Base-by-base conservation (phyloP, 371 early-diverging fungal species). In the Apophysomyces ossiformis region DNA sequence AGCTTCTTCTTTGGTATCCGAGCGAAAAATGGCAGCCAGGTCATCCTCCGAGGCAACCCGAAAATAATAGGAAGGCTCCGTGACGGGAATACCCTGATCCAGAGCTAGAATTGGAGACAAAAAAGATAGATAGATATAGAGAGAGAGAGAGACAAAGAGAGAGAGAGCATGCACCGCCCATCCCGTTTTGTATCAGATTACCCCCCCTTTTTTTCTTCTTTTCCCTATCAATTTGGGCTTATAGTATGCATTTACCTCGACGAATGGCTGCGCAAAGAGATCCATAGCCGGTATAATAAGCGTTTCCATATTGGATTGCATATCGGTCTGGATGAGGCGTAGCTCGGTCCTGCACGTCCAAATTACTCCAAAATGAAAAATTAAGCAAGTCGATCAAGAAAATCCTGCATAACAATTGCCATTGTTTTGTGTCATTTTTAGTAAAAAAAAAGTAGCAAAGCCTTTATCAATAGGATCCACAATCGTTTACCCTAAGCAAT, bases 291-390 rank as follows among this genome's bases (percentile, higher is more conserved):
- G 86, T 88, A 69, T 95, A 93, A n/a, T 69, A 38, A 9, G 57
- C 60, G 9, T 85, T 90, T 7, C 88, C 67, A 57, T 85, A 87
- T 0, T 69, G 61, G n/a, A 95, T 87, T 2, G 88, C 81, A 75
- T 89, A 93, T 18, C 87, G 74, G 7, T 84, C 82, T 8, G 79
- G 85, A 61, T 85, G 83, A 2, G 79, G 83, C 1, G 69, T 67
- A 1, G 77, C 77, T 7, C 81, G 78, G 67, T 87, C 86, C 11
- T 70, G 76, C 12, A 69, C 71, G 38, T 85, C 87, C 21, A 82
- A 59, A 60, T 90, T 88, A 41, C 89, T 83, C 93, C 93, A 96
- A 68, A 96, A 96, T n/a, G 94, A 95, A 73, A 95, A 96, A 75
- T 96, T 96, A 21, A 95, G 79, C 11, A 89, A 71, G 69, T 96